These are phyloP conservation scores for Massariosphaeria phaeospora DNA, from an alignment of 495 filamentous ascomycete genomes.

Conservation along the genomic window DNA sequence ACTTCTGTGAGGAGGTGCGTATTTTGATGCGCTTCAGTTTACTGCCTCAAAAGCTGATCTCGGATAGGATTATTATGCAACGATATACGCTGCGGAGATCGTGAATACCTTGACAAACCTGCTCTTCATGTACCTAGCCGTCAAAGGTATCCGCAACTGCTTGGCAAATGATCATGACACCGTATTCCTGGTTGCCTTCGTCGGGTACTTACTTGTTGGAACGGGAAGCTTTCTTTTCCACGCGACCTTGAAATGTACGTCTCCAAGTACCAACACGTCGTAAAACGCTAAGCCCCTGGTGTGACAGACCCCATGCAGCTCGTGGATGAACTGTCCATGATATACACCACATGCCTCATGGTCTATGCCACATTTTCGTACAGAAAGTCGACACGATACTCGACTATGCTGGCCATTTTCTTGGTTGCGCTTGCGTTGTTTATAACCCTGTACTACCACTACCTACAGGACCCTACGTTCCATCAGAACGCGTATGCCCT, in stretches of 20 bases:
- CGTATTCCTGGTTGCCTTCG: constrained; percentile 42
- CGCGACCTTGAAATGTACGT: constrained; percentile 42
- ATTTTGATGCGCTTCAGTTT: background rate
- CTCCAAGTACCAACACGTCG: background rate
- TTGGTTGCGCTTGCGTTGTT: constrained; percentile 63
- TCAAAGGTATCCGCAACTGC: constrained; percentile 40
- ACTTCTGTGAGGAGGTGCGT: constrained; percentile 86
- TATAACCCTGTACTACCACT: constrained; percentile 90
- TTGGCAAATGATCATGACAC: constrained; percentile 39
- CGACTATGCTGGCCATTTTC: constrained; percentile 54
- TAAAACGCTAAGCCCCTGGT: too few relatives aligned
- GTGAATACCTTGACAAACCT: constrained; percentile 44
- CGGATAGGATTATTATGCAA: constrained; percentile 43
- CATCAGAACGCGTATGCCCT: constrained; percentile 85
- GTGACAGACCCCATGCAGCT: constrained; percentile 91
- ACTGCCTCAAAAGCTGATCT: background rate
- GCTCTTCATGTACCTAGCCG: constrained; percentile 40
- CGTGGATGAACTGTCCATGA: constrained; percentile 95
- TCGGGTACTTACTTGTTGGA: constrained; percentile 43
- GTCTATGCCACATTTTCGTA: constrained; percentile 82
- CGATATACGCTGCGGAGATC: constrained; percentile 42
- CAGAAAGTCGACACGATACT: constrained; percentile 52
- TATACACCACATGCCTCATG: constrained; percentile 96
- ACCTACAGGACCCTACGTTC: constrained; percentile 85
- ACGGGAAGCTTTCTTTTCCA: constrained; percentile 43